Evolutionary conservation across 1,284 basidiomycete genomes (phyloP).

Genomic region (Ceratobasidium sp.): DNA sequence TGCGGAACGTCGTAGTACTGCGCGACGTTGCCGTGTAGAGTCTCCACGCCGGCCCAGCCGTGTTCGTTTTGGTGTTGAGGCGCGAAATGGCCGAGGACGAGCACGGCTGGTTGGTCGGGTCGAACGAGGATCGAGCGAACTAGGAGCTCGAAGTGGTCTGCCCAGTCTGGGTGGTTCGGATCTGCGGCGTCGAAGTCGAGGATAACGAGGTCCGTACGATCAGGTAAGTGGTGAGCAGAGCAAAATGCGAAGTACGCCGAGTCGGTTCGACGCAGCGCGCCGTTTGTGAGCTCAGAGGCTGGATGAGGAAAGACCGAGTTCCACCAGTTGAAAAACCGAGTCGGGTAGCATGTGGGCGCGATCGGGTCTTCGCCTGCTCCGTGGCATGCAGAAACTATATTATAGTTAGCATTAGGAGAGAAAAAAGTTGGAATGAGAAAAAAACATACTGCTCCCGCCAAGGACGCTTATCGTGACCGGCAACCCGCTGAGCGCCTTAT

Average conservation of each 20-base stretch:
- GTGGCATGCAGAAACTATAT: constrained; percentile 87
- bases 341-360: constrained; percentile 87
- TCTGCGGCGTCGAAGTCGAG: constrained; percentile 93
- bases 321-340: constrained; percentile 95
- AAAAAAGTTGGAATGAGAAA: neutral
- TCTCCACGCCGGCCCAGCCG: constrained; percentile 89
- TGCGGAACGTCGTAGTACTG: constrained; percentile 97
- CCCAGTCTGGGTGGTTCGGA: constrained; percentile 75
- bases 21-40: constrained; percentile 87
- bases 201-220: constrained; percentile 91
- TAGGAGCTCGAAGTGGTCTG: constrained; percentile 90
- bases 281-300: constrained; percentile 93
- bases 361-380: constrained; percentile 93
- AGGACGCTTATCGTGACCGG: constrained; percentile 92
- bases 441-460: constrained; percentile 83
- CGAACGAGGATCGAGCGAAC: constrained; percentile 90
- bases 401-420: neutral
- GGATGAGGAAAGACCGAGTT: constrained; percentile 94
- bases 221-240: constrained; percentile 89
- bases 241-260: constrained; percentile 95
- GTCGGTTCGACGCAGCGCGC: constrained; percentile 88
- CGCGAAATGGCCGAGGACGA: constrained; percentile 92
- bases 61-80: constrained; percentile 82
- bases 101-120: constrained; percentile 87
- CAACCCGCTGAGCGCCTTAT: constrained; percentile 85